Percentiles rank a stretch among this genome's conserved stretches.
These are phyloP conservation scores for Neurospora sp. DNA, from an alignment of 495 filamentous ascomycete genomes.

Conservation along the genomic window DNA sequence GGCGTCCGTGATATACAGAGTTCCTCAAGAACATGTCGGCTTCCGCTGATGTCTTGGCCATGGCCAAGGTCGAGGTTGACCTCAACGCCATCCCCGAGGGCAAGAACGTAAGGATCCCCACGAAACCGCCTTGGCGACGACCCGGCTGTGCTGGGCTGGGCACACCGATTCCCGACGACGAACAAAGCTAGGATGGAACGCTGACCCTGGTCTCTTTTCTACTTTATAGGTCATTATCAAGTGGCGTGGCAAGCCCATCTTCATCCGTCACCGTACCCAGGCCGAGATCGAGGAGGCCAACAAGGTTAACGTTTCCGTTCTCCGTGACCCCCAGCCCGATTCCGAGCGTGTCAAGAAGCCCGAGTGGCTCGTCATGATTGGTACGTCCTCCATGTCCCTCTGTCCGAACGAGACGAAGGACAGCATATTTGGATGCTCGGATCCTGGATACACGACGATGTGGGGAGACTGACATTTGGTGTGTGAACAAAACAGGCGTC, in stretches of 20 bases:
- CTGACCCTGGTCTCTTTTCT: neutral
- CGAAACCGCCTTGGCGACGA: neutral
- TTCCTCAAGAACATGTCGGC: conserved; percentile 99
- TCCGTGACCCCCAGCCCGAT: conserved; percentile 89
- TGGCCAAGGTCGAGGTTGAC: conserved; percentile 98
- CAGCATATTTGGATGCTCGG: neutral
- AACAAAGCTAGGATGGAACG: neutral
- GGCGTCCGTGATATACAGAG: conserved; percentile 43
- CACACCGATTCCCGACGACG: neutral
- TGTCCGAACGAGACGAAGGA: neutral
- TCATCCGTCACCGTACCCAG: conserved; percentile 95
- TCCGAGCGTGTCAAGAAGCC: conserved; percentile 92
- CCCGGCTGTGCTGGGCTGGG: neutral
- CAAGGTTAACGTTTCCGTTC: conserved; percentile 57
- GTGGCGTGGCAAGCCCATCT: conserved; percentile 99
- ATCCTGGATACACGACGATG: neutral
- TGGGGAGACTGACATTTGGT: conserved; percentile 8
- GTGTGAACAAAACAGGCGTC: conserved; percentile 49
- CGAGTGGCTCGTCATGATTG: conserved; percentile 98
- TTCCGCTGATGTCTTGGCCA: conserved; percentile 94
- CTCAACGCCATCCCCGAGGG: conserved; percentile 88
- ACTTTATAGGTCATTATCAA: conserved; percentile 87
- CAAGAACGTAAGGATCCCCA: conserved; percentile 74
- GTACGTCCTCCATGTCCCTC: conserved; percentile 38
- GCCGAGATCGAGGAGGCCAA: conserved; percentile 82